Evolutionary conservation across 2,329 filamentous ascomycete genomes (phyloP).

Genomic region (Blastomyces parvus): DNA sequence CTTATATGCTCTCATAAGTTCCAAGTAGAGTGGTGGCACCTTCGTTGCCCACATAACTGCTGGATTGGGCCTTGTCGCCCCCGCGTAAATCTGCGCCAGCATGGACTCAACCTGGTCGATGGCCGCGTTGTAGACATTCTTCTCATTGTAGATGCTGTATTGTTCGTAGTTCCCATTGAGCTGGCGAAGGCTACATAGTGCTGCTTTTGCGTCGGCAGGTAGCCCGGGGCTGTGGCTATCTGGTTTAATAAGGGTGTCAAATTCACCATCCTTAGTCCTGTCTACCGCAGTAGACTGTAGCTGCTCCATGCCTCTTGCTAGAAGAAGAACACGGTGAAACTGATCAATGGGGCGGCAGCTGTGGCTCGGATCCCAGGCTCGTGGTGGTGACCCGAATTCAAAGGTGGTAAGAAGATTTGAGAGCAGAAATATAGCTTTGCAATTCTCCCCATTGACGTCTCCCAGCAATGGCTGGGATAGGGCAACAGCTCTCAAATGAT

Average conservation of each 20-base stretch:
- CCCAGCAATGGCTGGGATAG: conserved; percentile 19
- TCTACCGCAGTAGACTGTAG: conserved; percentile 20
- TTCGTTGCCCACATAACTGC: conserved; percentile 53
- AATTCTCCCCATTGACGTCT: conserved; percentile 23
- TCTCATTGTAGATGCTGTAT: conserved; percentile 21
- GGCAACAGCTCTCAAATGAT: conserved; percentile 21
- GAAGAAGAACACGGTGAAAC: conserved; percentile 23
- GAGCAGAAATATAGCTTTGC: conserved; percentile 29
- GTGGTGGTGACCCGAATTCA: conserved; percentile 26
- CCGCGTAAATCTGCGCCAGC: conserved; percentile 24
- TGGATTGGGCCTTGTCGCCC: conserved; percentile 24
- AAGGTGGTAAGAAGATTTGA: conserved; percentile 28
- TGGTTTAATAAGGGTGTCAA: conserved; percentile 21
- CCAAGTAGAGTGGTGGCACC: conserved; percentile 50
- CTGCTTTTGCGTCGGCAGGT: conserved; percentile 21
- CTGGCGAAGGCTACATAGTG: conserved; percentile 21
- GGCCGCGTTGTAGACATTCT: conserved; percentile 20
- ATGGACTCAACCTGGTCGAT: conserved; percentile 23
- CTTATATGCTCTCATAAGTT: conserved; percentile 28
- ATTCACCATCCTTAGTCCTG: conserved; percentile 21
- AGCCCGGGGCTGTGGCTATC: conserved; percentile 26
- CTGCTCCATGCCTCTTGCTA: conserved; percentile 25
- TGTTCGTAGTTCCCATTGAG: conserved; percentile 20
- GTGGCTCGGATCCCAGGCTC: conserved; percentile 12
- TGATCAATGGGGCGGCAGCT: conserved; percentile 21